Evolutionary conservation across 768 basidiomycete genomes (phyloP), one percentile per base, ranked within the genome.

Genomic region (Paxillus involutus): DNA sequence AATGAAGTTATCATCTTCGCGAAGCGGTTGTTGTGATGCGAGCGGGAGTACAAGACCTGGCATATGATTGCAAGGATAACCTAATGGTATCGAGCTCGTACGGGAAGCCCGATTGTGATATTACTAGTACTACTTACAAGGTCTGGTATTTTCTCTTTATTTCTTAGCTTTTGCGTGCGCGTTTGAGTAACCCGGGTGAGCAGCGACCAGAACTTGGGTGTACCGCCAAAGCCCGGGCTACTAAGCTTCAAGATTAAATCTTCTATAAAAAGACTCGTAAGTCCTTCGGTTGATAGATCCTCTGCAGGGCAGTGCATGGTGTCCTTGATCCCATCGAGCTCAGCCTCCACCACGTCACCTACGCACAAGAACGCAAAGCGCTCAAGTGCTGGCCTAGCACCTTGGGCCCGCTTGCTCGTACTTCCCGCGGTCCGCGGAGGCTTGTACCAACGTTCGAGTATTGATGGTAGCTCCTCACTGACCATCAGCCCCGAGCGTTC

Each of bases 1-100:
- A 76, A 77, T 1, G 73, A 56, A 0, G 73, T 62, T 2, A 70
- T 54, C 4, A 75, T 47, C 56, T 76, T 75, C 26, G 68, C 62
- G 8, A 72, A 49, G 1, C 26, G 24, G 26, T 30, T 51, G 10
- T 44, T 13, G 30, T 65, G 60, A 49, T 72, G 65, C 0, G 68
- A 69, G 0, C 67, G 66, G 1, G 61, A 51, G 47, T 66, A 73
- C n/a, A 58, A 59, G 4, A 69, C 51, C 47, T 71, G 63, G 17
- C 58, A 66, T 4, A 73, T 62, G 33, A 66, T 62, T 5, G 48
- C 59, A 0, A 70, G 30, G 3, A 65, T 56, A 19, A 64, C 55
- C 71, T 24, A 24, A 24, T 24, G 24, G 24, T 74, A 48, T 30
- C 9, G 19, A n/a, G 17, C 29, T 21, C 9, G 17, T 11, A 44